phyloP scores from a whole-genome alignment of 2,329 filamentous ascomycete genomes.

The Microcyclospora tardicrescens region DNA sequence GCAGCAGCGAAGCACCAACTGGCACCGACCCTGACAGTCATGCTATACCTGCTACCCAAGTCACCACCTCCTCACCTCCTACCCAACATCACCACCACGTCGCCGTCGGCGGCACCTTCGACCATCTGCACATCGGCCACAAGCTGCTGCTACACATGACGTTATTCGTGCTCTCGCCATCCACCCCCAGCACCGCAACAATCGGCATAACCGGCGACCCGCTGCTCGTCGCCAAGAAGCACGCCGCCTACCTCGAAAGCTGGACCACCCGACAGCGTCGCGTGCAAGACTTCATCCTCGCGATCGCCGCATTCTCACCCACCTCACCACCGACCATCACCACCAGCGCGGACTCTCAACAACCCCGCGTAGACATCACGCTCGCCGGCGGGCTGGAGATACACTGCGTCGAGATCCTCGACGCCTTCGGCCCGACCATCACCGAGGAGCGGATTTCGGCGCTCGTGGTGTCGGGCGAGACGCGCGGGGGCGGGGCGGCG shows the following conservation, averaged over 20 bases:
- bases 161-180: slow-evolving; percentile 43
- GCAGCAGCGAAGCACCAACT: slow-evolving; percentile 9
- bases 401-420: slow-evolving; percentile 72
- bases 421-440: slow-evolving; percentile 83
- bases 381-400: slow-evolving; percentile 54
- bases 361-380: slow-evolving; percentile 33
- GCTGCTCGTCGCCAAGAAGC: slow-evolving; percentile 79
- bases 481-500: slow-evolving; percentile 64
- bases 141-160: slow-evolving; percentile 92
- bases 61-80: neutral
- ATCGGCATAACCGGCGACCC: slow-evolving; percentile 83
- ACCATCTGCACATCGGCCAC: slow-evolving; percentile 89
- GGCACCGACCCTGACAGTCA: neutral
- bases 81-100: slow-evolving; percentile 39
- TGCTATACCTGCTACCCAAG: slow-evolving; percentile 25
- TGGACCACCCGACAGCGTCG: slow-evolving; percentile 63
- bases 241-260: slow-evolving; percentile 62
- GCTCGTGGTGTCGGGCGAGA: slow-evolving; percentile 80
- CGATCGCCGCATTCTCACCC: slow-evolving; percentile 46
- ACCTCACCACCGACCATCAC: slow-evolving; percentile 23
- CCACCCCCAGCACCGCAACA: slow-evolving; percentile 40
- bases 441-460: slow-evolving; percentile 66
- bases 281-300: slow-evolving; percentile 57
- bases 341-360: slow-evolving; percentile 36
- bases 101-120: slow-evolving; percentile 86